Evolutionary conservation across 73 alveolate species (phyloP).

Genomic region (Durusdinium trenchii): DNA sequence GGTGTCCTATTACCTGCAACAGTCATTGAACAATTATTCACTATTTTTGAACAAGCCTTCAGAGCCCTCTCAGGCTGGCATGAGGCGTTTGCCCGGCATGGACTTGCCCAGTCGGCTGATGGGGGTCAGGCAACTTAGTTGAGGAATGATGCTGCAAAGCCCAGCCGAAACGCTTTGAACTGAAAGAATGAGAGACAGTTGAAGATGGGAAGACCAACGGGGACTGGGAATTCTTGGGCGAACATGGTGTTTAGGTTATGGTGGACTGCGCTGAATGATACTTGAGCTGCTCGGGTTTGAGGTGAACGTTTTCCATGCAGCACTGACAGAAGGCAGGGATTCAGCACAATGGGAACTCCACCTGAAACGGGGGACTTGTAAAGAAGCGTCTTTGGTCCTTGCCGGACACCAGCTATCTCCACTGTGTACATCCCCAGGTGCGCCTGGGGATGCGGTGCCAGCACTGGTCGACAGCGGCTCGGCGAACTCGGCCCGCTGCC

Average conservation of each 20-base stretch:
- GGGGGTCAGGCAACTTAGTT: constrained; percentile 19
- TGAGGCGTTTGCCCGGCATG: constrained; percentile 68
- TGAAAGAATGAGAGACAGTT: no score
- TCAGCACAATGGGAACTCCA: background rate
- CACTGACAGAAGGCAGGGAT: constrained; percentile 22
- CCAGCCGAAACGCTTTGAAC: background rate
- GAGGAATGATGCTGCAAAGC: background rate
- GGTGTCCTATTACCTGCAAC: no score
- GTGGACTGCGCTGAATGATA: no score
- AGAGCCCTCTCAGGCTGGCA: constrained; percentile 9
- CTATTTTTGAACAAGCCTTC: no score
- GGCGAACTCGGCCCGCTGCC: constrained; percentile 47
- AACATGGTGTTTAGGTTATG: no score
- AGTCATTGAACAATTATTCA: no score
- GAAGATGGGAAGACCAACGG: no score
- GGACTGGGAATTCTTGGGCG: no score
- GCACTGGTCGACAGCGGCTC: constrained; percentile 90
- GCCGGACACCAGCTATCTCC: background rate
- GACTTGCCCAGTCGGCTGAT: constrained; percentile 74
- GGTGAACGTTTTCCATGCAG: constrained; percentile 57
- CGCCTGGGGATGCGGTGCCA: constrained; percentile 28
- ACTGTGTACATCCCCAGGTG: background rate
- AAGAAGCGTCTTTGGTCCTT: background rate
- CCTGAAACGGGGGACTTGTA: no score
- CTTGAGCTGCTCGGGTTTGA: background rate